Conservation (phyloP, 495 filamentous ascomycete genomes). For the Symbiotaphrina buchneri region DNA sequence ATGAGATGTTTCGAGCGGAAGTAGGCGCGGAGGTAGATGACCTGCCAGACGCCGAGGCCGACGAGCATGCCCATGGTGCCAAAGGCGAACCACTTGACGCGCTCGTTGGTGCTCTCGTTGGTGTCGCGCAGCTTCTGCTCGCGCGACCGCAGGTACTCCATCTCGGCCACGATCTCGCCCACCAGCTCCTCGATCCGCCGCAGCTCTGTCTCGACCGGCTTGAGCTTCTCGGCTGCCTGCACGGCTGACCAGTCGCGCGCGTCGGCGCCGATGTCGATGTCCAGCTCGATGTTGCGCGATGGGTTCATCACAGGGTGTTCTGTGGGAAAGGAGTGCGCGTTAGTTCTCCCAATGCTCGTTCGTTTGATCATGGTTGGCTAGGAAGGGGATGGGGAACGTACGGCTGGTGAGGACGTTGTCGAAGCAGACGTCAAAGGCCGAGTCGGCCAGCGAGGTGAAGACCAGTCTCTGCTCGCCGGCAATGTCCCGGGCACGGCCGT, state of each 20-base stretch:
- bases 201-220: slow-evolving; percentile 90
- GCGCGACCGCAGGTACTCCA: slow-evolving; percentile 74
- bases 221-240: slow-evolving; percentile 90
- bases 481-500: slow-evolving; percentile 75
- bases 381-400: slow-evolving; percentile 17
- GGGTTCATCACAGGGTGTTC: slow-evolving; percentile 26
- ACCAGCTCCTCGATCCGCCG: slow-evolving; percentile 81
- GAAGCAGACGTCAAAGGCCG: slow-evolving; percentile 93
- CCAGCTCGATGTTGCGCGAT: slow-evolving; percentile 68
- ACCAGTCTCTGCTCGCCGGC: slow-evolving; percentile 81
- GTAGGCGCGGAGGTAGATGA: slow-evolving; percentile 91
- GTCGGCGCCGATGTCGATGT: slow-evolving; percentile 96
- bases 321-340: slow-evolving; percentile 10
- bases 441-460: slow-evolving; percentile 87
- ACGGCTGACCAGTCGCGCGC: slow-evolving; percentile 96
- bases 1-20: slow-evolving; percentile 92
- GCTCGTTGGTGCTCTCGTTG: slow-evolving; percentile 97
- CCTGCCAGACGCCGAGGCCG: slow-evolving; percentile 84
- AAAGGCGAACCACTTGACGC: slow-evolving; percentile 97
- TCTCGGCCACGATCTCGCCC: slow-evolving; percentile 58
- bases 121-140: slow-evolving; percentile 96
- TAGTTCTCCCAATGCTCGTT: too few relatives aligned
- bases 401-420: slow-evolving; percentile 58
- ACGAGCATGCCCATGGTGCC: slow-evolving; percentile 86
- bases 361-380: slow-evolving; percentile 1